phyloP scores from a whole-genome alignment of 2,329 filamentous ascomycete genomes.

The Simplicillium aogashimaense region DNA sequence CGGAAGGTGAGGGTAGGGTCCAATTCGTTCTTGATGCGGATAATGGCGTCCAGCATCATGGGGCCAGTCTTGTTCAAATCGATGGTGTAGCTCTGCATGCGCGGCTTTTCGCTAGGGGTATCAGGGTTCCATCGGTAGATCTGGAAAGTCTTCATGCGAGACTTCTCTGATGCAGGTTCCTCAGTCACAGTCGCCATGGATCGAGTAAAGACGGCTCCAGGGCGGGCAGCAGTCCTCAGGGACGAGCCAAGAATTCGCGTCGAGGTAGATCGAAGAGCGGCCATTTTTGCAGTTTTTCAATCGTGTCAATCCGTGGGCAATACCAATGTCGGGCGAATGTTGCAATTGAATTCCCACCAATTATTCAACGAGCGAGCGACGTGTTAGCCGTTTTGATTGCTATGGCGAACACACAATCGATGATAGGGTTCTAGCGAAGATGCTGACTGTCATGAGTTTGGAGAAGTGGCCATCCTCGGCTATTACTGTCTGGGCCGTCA shows the following conservation, averaged over 20 bases:
- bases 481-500: constrained; percentile 3
- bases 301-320: constrained; percentile 1
- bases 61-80: constrained; percentile 98
- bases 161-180: constrained; percentile 48
- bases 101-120: constrained; percentile 80
- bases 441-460: constrained; percentile 13
- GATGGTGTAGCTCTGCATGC: constrained; percentile 89
- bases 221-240: constrained; percentile 26
- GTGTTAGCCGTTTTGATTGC: not conserved
- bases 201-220: constrained; percentile 33
- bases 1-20: constrained; percentile 96
- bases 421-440: not conserved
- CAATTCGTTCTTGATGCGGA: constrained; percentile 98
- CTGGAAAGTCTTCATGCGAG: constrained; percentile 86
- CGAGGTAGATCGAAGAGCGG: constrained; percentile 47
- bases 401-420: not conserved
- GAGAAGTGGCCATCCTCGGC: constrained; percentile 19
- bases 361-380: too few species aligned
- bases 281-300: constrained; percentile 34
- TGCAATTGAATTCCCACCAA: not conserved
- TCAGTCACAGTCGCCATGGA: constrained; percentile 48
- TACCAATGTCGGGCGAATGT: not conserved
- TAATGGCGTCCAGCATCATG: constrained; percentile 94
- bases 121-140: constrained; percentile 99
- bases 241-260: constrained; percentile 40